Conservation (phyloP, 257 asterid species). For the Fraxinus quadrangulata region DNA sequence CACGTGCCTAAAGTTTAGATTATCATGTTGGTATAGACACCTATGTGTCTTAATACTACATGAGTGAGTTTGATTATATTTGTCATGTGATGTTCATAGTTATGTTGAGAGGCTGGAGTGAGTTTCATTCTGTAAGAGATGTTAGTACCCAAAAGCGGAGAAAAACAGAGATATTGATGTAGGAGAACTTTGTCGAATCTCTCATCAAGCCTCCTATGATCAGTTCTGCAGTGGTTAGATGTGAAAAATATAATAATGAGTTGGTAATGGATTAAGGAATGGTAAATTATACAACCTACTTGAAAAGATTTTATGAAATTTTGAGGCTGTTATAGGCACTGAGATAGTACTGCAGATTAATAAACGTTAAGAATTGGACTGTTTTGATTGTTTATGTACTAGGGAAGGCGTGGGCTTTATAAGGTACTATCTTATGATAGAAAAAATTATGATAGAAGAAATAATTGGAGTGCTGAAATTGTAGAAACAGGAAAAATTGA, state of each 20-base stretch:
- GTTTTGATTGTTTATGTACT: neutral
- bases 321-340: neutral
- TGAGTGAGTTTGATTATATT: neutral
- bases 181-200: neutral
- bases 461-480: neutral
- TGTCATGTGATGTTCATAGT: neutral
- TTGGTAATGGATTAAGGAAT: neutral
- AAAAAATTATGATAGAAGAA: neutral
- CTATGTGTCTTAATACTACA: neutral
- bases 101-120: neutral
- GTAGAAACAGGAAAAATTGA: neutral
- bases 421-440: neutral
- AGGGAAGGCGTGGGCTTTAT: neutral
- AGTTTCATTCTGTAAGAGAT: neutral
- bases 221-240: neutral
- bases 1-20: neutral
- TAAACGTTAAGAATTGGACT: neutral
- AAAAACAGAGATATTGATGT: neutral
- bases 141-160: neutral
- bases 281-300: neutral
- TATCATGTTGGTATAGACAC: neutral
- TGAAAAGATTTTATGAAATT: neutral
- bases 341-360: neutral
- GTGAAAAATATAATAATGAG: neutral
- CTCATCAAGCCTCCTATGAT: neutral